A percentile compares a stretch with the other conserved stretches of the same genome.
Evolutionary conservation across 139 green algal species (phyloP).

Genomic region (Chlamydomonas urium): DNA sequence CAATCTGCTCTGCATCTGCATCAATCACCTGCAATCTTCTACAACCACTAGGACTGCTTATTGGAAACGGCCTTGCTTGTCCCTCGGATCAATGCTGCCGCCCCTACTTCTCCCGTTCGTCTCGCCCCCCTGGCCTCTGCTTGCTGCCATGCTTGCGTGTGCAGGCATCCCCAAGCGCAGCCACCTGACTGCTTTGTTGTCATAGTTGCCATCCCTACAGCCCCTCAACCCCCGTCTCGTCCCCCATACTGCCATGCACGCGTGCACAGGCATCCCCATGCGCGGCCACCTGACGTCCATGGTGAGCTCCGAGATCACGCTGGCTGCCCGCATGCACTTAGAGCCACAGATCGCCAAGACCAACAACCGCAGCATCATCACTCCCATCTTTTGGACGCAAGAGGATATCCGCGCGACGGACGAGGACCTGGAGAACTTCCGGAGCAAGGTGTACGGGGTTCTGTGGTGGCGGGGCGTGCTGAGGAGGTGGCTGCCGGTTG

Average conservation of each 20-base stretch:
- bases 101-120: too few species aligned
- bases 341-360: constrained; percentile 10
- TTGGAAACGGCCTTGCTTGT: too few species aligned
- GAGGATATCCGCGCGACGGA: not conserved
- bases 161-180: not conserved
- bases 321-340: not conserved
- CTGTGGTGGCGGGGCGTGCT: too few species aligned
- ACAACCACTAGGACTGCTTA: too few species aligned
- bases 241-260: not conserved
- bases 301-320: constrained; percentile 12
- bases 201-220: not conserved
- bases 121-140: too few species aligned
- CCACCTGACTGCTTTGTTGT: not conserved
- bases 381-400: constrained; percentile 12
- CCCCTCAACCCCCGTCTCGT: not conserved
- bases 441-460: constrained; percentile 1
- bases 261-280: constrained; percentile 16
- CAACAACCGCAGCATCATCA: not conserved
- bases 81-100: too few species aligned
- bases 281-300: not conserved
- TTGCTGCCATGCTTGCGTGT: too few species aligned
- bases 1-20: too few species aligned
- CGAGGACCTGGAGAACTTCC: not conserved
- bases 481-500: too few species aligned
- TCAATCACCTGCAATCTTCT: too few species aligned